Conservation (phyloP, 2,329 filamentous ascomycete species). For the Calonectria multiphialidica region DNA sequence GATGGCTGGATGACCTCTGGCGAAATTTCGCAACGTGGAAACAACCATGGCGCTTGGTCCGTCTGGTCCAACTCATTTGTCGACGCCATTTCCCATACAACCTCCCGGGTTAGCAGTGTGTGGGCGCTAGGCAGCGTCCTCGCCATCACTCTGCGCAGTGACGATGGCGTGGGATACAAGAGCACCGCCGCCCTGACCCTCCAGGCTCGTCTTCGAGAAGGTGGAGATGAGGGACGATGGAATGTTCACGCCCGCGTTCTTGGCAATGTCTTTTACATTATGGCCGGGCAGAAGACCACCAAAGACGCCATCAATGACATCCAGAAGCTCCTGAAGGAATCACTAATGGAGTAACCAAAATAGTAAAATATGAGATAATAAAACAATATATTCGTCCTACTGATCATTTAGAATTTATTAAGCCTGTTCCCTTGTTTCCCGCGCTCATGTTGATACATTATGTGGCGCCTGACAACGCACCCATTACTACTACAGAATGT, state of each 20-base stretch:
- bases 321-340: constrained; percentile 32
- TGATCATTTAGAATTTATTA: not conserved
- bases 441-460: not conserved
- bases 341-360: constrained; percentile 13
- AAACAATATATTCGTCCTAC: not conserved
- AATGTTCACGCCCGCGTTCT: constrained; percentile 67
- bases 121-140: constrained; percentile 83
- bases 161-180: constrained; percentile 58
- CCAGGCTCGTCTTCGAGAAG: constrained; percentile 50
- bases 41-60: constrained; percentile 67
- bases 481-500: constrained; percentile 1
- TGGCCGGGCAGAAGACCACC: constrained; percentile 63
- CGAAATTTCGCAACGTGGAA: not conserved
- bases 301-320: constrained; percentile 41
- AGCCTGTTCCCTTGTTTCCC: not conserved
- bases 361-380: not conserved
- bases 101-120: constrained; percentile 69
- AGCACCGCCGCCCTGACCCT: constrained; percentile 60
- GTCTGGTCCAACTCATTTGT: constrained; percentile 76
- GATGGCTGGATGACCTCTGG: constrained; percentile 15
- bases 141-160: constrained; percentile 67
- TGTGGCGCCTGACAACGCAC: not conserved
- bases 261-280: constrained; percentile 70
- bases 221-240: constrained; percentile 50
- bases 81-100: constrained; percentile 65